Conservation (phyloP, 306 rosid species). For the Ceratonia siliqua region DNA sequence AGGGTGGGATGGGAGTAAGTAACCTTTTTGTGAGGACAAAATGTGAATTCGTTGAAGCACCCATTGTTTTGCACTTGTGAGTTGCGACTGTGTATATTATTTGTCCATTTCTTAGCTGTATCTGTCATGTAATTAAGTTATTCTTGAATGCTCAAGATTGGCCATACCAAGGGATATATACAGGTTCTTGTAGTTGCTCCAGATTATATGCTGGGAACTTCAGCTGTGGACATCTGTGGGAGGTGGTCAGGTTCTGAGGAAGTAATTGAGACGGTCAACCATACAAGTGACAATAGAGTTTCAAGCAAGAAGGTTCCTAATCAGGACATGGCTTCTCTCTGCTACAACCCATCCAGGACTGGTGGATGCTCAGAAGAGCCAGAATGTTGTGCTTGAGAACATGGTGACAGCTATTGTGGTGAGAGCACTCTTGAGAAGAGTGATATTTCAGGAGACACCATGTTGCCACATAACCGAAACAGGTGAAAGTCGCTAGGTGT, state of each 20-base stretch:
- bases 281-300: conserved; percentile 32
- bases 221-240: conserved; percentile 83
- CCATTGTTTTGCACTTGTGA: too few species aligned
- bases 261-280: conserved; percentile 65
- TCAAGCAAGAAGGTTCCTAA: conserved; percentile 33
- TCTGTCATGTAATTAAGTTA: conserved; percentile 29
- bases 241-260: conserved; percentile 98
- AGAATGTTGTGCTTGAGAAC: conserved; percentile 63
- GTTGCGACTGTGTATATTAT: conserved; percentile 5
- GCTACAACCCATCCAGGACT: conserved; percentile 36
- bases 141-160: conserved; percentile 66
- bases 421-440: conserved; percentile 32
- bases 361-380: conserved; percentile 42
- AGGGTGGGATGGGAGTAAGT: conserved; percentile 6
- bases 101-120: conserved; percentile 6
- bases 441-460: conserved; percentile 34
- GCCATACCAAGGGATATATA: conserved; percentile 93
- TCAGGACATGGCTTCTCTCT: conserved; percentile 41
- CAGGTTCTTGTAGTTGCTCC: conserved; percentile 84
- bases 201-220: conserved; percentile 79
- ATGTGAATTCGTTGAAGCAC: conserved; percentile 28
- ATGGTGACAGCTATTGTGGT: conserved; percentile 69
- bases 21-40: neutral
- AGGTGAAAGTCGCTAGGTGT: too few species aligned
- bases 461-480: conserved; percentile 46